A percentile compares a stretch with the other conserved stretches of the same genome.
Evolutionary conservation across 441 rosid species (phyloP).

Genomic region (Adansonia rubrostipa): DNA sequence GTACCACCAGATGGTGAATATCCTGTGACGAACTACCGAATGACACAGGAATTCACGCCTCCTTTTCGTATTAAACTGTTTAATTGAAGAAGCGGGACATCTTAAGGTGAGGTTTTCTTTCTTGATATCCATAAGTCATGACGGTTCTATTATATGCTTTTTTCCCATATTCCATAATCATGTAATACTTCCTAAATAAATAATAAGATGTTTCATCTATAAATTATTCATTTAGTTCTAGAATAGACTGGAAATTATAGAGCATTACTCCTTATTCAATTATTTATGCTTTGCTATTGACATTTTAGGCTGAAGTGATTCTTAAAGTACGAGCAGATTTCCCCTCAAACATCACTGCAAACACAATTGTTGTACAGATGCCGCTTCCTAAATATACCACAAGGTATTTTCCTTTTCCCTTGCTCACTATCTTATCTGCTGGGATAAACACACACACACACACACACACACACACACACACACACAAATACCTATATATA

Average conservation of each 20-base stretch:
- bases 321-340: slow-evolving; percentile 87
- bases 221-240: slow-evolving; percentile 24
- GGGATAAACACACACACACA: neutral
- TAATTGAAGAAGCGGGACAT: slow-evolving; percentile 95
- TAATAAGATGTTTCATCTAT: neutral
- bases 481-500: neutral
- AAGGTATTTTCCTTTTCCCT: slow-evolving; percentile 52
- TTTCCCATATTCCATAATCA: neutral
- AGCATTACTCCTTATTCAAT: neutral
- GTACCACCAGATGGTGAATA: slow-evolving; percentile 99
- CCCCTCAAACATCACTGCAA: slow-evolving; percentile 79
- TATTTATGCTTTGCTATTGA: slow-evolving; percentile 15
- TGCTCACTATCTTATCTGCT: neutral
- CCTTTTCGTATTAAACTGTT: slow-evolving; percentile 90
- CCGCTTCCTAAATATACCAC: slow-evolving; percentile 89
- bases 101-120: slow-evolving; percentile 58
- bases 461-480: too few species aligned
- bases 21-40: slow-evolving; percentile 98
- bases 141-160: neutral
- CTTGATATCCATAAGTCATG: neutral
- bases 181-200: neutral
- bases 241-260: neutral
- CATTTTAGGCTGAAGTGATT: slow-evolving; percentile 81
- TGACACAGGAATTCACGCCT: slow-evolving; percentile 99
- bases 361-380: slow-evolving; percentile 83